phyloP scores from a whole-genome alignment of 129 eudicot species.

The Pittosporum tobira region DNA sequence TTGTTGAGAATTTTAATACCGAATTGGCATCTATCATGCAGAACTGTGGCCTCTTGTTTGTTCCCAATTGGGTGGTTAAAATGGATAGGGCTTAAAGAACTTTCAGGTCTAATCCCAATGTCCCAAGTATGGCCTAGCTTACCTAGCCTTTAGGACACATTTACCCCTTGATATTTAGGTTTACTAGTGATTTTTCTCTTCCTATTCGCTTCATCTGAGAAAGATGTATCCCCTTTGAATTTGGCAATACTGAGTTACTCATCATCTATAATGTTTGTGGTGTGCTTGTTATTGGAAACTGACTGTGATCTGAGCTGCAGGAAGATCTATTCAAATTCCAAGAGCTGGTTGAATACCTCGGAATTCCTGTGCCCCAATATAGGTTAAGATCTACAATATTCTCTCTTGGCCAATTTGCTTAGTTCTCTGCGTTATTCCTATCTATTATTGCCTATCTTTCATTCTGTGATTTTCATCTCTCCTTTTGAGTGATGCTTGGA shows the following conservation, averaged over 20 bases:
- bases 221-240: slow-evolving; percentile 12
- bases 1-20: no score
- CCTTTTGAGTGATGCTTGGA: not conserved
- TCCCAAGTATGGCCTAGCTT: no score
- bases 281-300: slow-evolving; percentile 29
- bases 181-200: no score
- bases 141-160: no score
- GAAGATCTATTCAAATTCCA: slow-evolving; percentile 51
- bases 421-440: slow-evolving; percentile 6
- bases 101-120: no score
- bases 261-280: slow-evolving; percentile 14
- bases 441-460: not conserved
- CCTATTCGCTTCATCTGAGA: not conserved
- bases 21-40: no score
- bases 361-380: slow-evolving; percentile 50
- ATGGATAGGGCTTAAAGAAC: slow-evolving; percentile 7
- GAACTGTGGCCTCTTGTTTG: no score
- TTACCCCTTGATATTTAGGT: no score
- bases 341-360: slow-evolving; percentile 88
- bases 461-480: slow-evolving; percentile 9
- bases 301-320: slow-evolving; percentile 80
- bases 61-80: no score
- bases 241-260: slow-evolving; percentile 9
- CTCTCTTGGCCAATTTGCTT: slow-evolving; percentile 27
- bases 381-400: slow-evolving; percentile 60